phyloP scores from a whole-genome alignment of 2,329 filamentous ascomycete genomes.

The Aspergillus novofumigatus region DNA sequence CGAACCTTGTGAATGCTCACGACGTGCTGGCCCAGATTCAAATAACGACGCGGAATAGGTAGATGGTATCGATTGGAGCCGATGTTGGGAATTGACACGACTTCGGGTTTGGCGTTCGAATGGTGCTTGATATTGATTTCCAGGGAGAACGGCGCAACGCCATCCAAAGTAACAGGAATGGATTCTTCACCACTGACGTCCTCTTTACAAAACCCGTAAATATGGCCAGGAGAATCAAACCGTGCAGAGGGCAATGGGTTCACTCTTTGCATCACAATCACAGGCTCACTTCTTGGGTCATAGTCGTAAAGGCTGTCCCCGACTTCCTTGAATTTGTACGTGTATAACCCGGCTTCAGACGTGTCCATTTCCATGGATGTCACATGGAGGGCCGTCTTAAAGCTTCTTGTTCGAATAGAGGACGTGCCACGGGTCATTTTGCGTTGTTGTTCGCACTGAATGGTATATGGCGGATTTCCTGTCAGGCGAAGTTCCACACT shows the following conservation, averaged over 20 bases:
- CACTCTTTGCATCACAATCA: conserved; percentile 76
- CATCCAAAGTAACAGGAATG: conserved; percentile 81
- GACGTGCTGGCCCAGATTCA: conserved; percentile 84
- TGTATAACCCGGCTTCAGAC: conserved; percentile 72
- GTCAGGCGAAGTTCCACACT: conserved; percentile 74
- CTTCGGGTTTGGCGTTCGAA: conserved; percentile 71
- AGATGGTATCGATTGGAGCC: conserved; percentile 70
- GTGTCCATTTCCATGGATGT: conserved; percentile 85
- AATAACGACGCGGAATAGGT: conserved; percentile 75
- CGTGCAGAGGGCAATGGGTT: conserved; percentile 76
- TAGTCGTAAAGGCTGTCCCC: conserved; percentile 82
- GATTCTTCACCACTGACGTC: conserved; percentile 77
- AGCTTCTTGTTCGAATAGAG: conserved; percentile 62
- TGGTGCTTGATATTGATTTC: conserved; percentile 94
- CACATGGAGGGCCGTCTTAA: conserved; percentile 72
- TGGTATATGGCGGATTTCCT: conserved; percentile 76
- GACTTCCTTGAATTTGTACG: conserved; percentile 78
- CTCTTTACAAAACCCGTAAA: conserved; percentile 91
- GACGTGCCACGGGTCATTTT: conserved; percentile 63
- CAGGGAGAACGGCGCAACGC: conserved; percentile 79
- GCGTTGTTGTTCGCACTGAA: conserved; percentile 76
- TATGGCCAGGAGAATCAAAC: conserved; percentile 82
- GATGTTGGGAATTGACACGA: conserved; percentile 77
- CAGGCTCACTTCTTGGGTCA: conserved; percentile 60
- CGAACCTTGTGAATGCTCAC: conserved; percentile 86